Percentiles rank a stretch among this genome's conserved stretches.
phyloP scores from a whole-genome alignment of 768 basidiomycete genomes.

The Postia placenta region DNA sequence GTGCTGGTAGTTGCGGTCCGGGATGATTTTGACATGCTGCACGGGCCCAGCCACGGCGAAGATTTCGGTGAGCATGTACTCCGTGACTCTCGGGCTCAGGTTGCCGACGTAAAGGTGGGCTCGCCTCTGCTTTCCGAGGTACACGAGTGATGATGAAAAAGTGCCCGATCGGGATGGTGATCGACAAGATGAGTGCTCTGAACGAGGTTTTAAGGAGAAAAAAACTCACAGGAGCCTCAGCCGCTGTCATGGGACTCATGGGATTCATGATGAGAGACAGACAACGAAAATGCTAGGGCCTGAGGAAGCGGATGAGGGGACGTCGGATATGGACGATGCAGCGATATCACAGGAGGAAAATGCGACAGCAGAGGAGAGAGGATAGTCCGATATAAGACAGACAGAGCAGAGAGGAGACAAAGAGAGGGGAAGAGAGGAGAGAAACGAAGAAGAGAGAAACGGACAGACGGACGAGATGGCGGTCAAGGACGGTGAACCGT shows the following conservation, averaged over 20 bases:
- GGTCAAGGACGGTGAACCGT: constrained; percentile 22
- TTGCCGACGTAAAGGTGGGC: constrained; percentile 99
- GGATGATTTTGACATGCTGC: constrained; percentile 99
- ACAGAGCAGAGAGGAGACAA: constrained; percentile 43
- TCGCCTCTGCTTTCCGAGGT: constrained; percentile 62
- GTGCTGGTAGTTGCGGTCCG: constrained; percentile 98
- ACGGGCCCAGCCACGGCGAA: constrained; percentile 96
- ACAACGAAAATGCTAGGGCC: constrained; percentile 24
- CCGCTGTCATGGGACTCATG: constrained; percentile 60
- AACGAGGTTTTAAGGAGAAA: neutral
- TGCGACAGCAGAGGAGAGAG: constrained; percentile 18
- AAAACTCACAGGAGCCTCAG: constrained; percentile 68
- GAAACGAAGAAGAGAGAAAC: constrained; percentile 30
- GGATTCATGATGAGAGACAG: constrained; percentile 61
- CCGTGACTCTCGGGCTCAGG: constrained; percentile 93
- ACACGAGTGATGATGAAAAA: neutral
- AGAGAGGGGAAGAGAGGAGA: constrained; percentile 35
- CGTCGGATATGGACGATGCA: constrained; percentile 7
- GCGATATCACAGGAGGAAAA: constrained; percentile 23
- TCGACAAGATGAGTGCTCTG: neutral
- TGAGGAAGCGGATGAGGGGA: constrained; percentile 15
- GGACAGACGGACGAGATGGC: constrained; percentile 31
- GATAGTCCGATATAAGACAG: constrained; percentile 42
- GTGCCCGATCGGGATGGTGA: constrained; percentile 6
- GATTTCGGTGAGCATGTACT: constrained; percentile 98